Conservation (phyloP, 192 early-diverging fungal species). For the Coemansia sp. region DNA sequence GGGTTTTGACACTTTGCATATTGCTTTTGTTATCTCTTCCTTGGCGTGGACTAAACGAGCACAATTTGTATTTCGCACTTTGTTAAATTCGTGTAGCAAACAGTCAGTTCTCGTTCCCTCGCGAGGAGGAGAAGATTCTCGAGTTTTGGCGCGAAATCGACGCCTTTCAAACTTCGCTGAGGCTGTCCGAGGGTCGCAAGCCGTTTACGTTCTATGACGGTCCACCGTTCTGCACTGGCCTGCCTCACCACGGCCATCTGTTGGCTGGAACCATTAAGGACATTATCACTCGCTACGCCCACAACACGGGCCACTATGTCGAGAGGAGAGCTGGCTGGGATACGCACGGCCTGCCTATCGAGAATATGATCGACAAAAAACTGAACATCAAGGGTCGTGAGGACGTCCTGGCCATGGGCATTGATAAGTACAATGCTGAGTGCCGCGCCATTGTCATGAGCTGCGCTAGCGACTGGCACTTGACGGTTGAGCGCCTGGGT, state of each 20-base stretch:
- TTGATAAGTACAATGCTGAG: slow-evolving; percentile 95
- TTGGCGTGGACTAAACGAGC: not conserved
- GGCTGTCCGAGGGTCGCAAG: slow-evolving; percentile 85
- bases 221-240: slow-evolving; percentile 96
- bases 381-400: slow-evolving; percentile 71
- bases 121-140: slow-evolving; percentile 92
- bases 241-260: slow-evolving; percentile 98
- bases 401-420: slow-evolving; percentile 91
- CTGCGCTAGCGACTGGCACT: slow-evolving; percentile 90
- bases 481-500: slow-evolving; percentile 91
- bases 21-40: not conserved
- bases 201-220: slow-evolving; percentile 96
- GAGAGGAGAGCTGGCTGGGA: slow-evolving; percentile 99
- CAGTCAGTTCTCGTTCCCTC: slow-evolving; percentile 78
- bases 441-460: slow-evolving; percentile 97
- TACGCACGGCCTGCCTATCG: slow-evolving; percentile 72
- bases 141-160: slow-evolving; percentile 97
- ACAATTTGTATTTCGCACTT: not conserved
- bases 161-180: slow-evolving; percentile 88
- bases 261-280: slow-evolving; percentile 99
- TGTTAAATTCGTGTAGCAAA: slow-evolving; percentile 16
- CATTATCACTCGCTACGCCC: slow-evolving; percentile 95
- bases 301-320: slow-evolving; percentile 93
- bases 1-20: not conserved
- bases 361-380: slow-evolving; percentile 96